These are phyloP conservation scores for Cercophora sp. DNA, from an alignment of 495 filamentous ascomycete genomes.

Conservation along the genomic window DNA sequence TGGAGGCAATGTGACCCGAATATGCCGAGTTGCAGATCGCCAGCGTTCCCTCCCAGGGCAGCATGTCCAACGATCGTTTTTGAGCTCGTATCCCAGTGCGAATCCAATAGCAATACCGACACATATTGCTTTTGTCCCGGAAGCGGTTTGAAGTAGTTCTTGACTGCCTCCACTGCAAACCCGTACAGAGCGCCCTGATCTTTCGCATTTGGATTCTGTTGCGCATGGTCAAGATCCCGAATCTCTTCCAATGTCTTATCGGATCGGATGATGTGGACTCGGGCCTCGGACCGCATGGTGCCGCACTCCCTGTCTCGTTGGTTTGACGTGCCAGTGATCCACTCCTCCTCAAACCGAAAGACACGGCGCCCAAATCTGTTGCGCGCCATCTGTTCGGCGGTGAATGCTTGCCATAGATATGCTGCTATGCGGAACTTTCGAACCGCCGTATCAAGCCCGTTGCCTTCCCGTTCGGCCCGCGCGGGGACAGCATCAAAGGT, in stretches of 20 bases:
- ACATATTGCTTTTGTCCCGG: slow-evolving; percentile 81
- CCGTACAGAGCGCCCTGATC: slow-evolving; percentile 66
- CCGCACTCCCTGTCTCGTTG: slow-evolving; percentile 62
- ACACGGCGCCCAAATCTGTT: slow-evolving; percentile 77
- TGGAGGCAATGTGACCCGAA: slow-evolving; percentile 89
- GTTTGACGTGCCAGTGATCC: slow-evolving; percentile 75
- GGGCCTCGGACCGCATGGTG: slow-evolving; percentile 82
- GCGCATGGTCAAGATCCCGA: slow-evolving; percentile 70
- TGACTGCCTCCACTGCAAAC: slow-evolving; percentile 72
- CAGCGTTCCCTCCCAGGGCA: slow-evolving; percentile 62
- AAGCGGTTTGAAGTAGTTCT: slow-evolving; percentile 65
- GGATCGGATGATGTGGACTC: slow-evolving; percentile 74
- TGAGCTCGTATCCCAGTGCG: slow-evolving; percentile 73
- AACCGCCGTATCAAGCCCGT: slow-evolving; percentile 71
- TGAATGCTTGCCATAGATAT: slow-evolving; percentile 94
- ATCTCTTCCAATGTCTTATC: slow-evolving; percentile 84
- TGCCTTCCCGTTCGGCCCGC: slow-evolving; percentile 70
- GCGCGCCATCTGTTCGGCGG: slow-evolving; percentile 89
- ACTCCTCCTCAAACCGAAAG: slow-evolving; percentile 89
- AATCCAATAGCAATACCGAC: slow-evolving; percentile 75
- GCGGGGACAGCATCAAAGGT: slow-evolving; percentile 81
- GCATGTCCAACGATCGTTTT: slow-evolving; percentile 77
- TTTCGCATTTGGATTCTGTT: slow-evolving; percentile 67
- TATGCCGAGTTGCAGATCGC: slow-evolving; percentile 73
- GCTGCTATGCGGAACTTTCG: slow-evolving; percentile 86